phyloP scores from a whole-genome alignment of 352 stramenopile genomes.

The Pythium brachiatum region DNA sequence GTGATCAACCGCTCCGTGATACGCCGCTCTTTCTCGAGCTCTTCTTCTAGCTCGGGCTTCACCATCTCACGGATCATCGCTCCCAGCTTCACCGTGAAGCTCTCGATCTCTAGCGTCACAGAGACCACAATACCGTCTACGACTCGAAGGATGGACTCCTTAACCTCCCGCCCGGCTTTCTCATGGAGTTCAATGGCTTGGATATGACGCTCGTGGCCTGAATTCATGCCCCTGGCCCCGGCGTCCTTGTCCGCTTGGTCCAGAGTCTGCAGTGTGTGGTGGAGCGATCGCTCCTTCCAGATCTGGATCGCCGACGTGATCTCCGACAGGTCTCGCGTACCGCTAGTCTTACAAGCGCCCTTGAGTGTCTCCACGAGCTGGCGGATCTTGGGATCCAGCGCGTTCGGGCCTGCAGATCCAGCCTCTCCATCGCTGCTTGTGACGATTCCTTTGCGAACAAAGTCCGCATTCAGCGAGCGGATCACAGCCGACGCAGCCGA shows the following conservation, averaged over 20 bases:
- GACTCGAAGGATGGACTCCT: constrained; percentile 29
- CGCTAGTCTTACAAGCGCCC: constrained; percentile 6
- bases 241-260: constrained; percentile 19
- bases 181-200: constrained; percentile 60
- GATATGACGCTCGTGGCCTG: constrained; percentile 37
- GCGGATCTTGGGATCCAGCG: constrained; percentile 12
- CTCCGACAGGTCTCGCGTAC: constrained; percentile 20
- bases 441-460: constrained; percentile 37
- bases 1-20: constrained; percentile 27
- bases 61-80: constrained; percentile 31
- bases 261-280: constrained; percentile 48
- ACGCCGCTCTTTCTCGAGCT: constrained; percentile 28
- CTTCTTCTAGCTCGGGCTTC: constrained; percentile 36
- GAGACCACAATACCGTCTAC: constrained; percentile 21
- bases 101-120: constrained; percentile 30
- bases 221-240: background rate
- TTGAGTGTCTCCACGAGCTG: constrained; percentile 24
- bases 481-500: constrained; percentile 11
- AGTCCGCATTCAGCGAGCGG: constrained; percentile 31
- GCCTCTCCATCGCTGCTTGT: constrained; percentile 4
- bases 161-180: constrained; percentile 38
- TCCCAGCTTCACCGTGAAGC: constrained; percentile 31
- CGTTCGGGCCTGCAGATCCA: background rate
- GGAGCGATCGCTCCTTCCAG: constrained; percentile 60
- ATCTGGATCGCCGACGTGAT: constrained; percentile 38